These are phyloP conservation scores for Gossypium davidsonii DNA, from an alignment of 441 rosid genomes.

Conservation along the genomic window DNA sequence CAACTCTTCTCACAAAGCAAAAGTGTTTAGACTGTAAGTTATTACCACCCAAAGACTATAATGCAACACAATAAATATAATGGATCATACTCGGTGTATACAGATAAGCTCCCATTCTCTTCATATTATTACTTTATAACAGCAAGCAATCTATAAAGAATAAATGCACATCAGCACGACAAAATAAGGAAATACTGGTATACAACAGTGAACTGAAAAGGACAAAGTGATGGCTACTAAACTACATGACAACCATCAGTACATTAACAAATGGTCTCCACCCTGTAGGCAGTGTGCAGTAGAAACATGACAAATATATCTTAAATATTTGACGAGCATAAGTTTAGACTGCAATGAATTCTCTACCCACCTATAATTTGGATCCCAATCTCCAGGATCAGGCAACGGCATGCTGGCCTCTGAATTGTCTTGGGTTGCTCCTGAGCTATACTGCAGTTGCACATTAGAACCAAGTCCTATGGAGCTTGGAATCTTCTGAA, in stretches of 20 bases:
- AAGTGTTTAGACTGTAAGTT: not conserved
- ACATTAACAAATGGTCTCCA: not conserved
- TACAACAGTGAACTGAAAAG: not conserved
- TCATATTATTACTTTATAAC: not conserved
- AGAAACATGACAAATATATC: not conserved
- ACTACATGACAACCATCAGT: not conserved
- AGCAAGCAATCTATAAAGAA: not conserved
- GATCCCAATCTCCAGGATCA: constrained; percentile 99
- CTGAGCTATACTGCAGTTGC: constrained; percentile 38
- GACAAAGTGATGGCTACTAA: not conserved
- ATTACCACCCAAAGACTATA: not conserved
- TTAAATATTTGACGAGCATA: not conserved
- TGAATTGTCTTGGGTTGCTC: constrained; percentile 45
- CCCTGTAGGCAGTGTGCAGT: not conserved
- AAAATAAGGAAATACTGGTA: not conserved
- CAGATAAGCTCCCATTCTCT: not conserved
- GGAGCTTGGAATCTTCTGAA: constrained; percentile 49
- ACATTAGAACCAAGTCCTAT: constrained; percentile 34
- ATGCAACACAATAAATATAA: not conserved
- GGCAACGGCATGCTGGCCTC: constrained; percentile 57
- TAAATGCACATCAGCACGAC: not conserved
- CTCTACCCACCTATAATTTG: constrained; percentile 78
- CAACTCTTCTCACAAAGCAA: not conserved
- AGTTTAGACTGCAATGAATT: constrained; percentile 3
- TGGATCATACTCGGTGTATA: not conserved